A percentile compares a stretch with the other conserved stretches of the same genome.
These are phyloP conservation scores for Butyriboletus loyo DNA, from an alignment of 768 basidiomycete species.

Conservation along the genomic window DNA sequence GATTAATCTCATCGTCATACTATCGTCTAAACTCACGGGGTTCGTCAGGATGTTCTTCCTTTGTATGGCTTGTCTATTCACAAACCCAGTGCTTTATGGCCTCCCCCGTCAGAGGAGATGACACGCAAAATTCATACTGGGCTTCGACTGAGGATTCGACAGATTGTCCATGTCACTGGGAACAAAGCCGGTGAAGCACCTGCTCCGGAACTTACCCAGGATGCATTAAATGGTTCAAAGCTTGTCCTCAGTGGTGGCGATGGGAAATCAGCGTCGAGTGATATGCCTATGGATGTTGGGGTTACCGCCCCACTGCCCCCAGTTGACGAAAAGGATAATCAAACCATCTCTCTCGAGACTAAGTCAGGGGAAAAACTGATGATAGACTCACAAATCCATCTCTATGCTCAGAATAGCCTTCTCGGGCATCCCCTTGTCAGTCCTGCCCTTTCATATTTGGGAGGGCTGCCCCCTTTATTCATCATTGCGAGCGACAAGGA, in stretches of 20 bases:
- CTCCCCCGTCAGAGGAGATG: constrained; percentile 65
- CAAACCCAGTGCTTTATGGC: constrained; percentile 79
- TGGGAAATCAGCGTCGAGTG: constrained; percentile 17
- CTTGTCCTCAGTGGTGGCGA: constrained; percentile 4
- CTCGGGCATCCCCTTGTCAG: constrained; percentile 81
- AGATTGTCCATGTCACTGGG: constrained; percentile 41
- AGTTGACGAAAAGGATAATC: constrained; percentile 34
- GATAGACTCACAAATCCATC: constrained; percentile 72
- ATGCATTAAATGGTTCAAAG: constrained; percentile 8
- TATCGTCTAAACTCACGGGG: neutral
- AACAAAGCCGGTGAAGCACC: constrained; percentile 1
- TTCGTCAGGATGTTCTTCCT: constrained; percentile 71
- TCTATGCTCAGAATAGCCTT: constrained; percentile 80
- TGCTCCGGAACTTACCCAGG: neutral
- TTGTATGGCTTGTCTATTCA: constrained; percentile 72
- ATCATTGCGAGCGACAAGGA: constrained; percentile 88
- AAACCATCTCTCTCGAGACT: constrained; percentile 45
- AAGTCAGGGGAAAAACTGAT: constrained; percentile 50
- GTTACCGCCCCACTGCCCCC: constrained; percentile 44
- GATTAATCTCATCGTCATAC: neutral
- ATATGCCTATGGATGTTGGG: constrained; percentile 46
- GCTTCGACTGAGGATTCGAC: constrained; percentile 58
- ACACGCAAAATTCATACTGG: constrained; percentile 54
- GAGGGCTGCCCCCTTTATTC: constrained; percentile 84
- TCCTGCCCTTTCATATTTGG: constrained; percentile 76